Evolutionary conservation across 768 basidiomycete genomes (phyloP), one percentile per base, ranked within the genome.

Genomic region (Myochromella boudieri): DNA sequence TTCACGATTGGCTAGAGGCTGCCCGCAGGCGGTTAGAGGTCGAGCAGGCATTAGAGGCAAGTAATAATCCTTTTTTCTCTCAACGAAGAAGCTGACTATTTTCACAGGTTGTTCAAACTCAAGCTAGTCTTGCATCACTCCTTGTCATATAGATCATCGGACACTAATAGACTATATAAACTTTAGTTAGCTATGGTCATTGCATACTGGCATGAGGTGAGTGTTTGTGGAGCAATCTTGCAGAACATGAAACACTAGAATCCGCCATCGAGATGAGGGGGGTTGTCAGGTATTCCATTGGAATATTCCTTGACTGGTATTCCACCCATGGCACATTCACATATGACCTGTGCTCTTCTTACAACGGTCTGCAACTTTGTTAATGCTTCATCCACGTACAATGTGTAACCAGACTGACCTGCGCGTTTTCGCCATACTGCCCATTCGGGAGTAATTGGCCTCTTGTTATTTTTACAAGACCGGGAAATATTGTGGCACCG

Each of bases 1-100:
- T 90, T 42, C 69, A 75, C 27, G 95, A 98, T 67, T 99, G 95
- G 97, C 70, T 99, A 31, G 82, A 84, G 56, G 93, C 91, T 57
- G 94, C 93, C 8, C 75, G 95, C 54, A 75, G 80, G 60, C 77
- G 94, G 62, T 65, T 99, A 51, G 92, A 97, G 68, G 93, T 97
- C 25, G 76, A 90, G 64, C 95, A 97, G 66, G 91, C 93, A 32
- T 65, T 99, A 55, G 87, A 95, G 74, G 91, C 91, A 56, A 56
- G 69, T 53, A 15, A 37, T 32, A 17, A 28, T 17, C 14, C 12
- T 17, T 37, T 34, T 33, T 32, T 28, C 14, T 40, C 37, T 38
- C 32, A 0, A 11, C 29, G 34, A 20, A 43, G 43, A 25, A 39
- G 17, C n/a, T n/a, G n/a, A n/a, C n/a, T n/a, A n/a, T n/a, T n/a